These are phyloP conservation scores for Eimeria praecox DNA, from an alignment of 169 alveolate genomes.

Conservation along the genomic window DNA sequence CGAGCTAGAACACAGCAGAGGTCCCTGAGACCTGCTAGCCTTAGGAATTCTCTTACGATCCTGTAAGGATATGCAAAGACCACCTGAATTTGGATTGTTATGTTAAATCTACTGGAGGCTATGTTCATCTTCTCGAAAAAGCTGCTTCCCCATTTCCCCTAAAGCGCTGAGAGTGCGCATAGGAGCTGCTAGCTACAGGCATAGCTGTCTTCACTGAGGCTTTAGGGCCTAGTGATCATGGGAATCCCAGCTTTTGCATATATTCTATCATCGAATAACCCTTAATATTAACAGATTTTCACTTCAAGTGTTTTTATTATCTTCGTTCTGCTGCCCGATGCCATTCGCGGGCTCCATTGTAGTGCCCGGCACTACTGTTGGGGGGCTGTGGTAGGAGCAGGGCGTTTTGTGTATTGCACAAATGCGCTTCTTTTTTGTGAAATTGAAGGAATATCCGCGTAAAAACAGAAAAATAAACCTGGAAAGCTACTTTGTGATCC, in stretches of 20 bases:
- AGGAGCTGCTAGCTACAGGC: slow-evolving; percentile 9
- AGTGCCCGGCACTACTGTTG: background rate
- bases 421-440: background rate
- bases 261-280: background rate
- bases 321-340: background rate
- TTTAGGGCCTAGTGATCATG: background rate
- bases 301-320: background rate
- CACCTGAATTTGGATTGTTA: background rate
- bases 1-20: too few relatives aligned
- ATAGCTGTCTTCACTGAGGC: background rate
- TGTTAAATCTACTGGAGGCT: background rate
- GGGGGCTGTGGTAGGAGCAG: slow-evolving; percentile 40
- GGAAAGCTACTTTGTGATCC: background rate
- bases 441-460: background rate
- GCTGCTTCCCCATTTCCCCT: background rate
- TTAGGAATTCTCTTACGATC: too few relatives aligned
- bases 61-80: background rate
- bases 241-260: background rate
- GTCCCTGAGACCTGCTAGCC: background rate
- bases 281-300: background rate
- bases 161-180: background rate
- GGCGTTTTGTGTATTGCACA: slow-evolving; percentile 9
- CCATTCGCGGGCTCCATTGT: background rate
- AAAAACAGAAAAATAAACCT: background rate
- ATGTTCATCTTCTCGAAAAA: background rate